Evolutionary conservation across 306 rosid genomes (phyloP), one percentile per base, ranked within the genome.

Genomic region (Phaseolus lunatus): DNA sequence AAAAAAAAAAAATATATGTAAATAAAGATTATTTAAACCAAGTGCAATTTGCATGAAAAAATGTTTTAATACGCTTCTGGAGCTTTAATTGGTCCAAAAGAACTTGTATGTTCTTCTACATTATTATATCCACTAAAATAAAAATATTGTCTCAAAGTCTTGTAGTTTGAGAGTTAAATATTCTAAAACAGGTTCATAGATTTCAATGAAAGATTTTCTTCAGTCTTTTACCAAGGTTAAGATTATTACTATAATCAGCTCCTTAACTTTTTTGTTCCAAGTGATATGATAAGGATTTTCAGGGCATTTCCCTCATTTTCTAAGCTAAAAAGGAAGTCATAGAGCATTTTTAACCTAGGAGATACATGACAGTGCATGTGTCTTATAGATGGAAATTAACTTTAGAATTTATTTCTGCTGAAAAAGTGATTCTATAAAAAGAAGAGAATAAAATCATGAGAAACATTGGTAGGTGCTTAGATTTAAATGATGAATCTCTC

Each of bases 391-490:
- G 45, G 44, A 9, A 39, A 39, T 39, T 72, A 57, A 48, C 67
- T 67, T 67, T 39, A 83, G 35, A 47, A 44, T 11, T 3, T 11
- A n/a, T 47, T 6, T 44, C 0, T 58, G 76, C 27, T 71, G 27
- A 39, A 72, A 77, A 84, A 27, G 84, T 41, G 73, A 49, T 15
- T 50, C 19, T 65, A 76, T 79, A 78, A 66, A 85, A 82, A 82
- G 84, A 79, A 82, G 84, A 70, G 73, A 75, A 65, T 18, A 69
- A 63, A 81, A 84, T 81, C 27, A 84, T 81, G 83, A 72, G 76
- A 78, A 81, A 39, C 71, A 62, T 50, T 68, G 80, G 83, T 49
- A 78, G 82, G 61, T 33, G 67, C 56, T 58, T 65, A 76, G 67
- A 64, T 72, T 80, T 80, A 49, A 76, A 84, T 76, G 74, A 81